Conservation (phyloP, 192 early-diverging fungal species). For the Coemansia sp. region DNA sequence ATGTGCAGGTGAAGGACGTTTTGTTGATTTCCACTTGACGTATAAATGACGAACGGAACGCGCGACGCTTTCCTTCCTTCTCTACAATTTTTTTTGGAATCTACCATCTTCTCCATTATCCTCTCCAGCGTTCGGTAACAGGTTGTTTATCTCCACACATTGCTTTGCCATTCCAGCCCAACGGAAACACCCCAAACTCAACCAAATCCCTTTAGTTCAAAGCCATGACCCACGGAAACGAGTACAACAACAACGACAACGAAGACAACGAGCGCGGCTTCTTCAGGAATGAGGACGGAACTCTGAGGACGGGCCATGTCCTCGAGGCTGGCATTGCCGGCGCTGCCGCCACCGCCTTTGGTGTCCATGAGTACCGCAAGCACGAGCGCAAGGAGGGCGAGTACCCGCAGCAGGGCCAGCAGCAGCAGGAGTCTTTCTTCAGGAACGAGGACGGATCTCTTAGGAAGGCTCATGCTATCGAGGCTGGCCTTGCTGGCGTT, state of each 20-base stretch:
- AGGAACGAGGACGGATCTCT: no score
- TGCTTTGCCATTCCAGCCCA: no score
- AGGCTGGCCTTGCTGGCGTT: slow-evolving; percentile 5
- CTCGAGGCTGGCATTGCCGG: not conserved
- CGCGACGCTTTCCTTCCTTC: no score
- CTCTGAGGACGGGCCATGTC: slow-evolving; percentile 11
- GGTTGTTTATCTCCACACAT: no score
- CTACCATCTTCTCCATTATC: slow-evolving; percentile 1
- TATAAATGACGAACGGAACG: not conserved
- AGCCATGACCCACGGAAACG: not conserved
- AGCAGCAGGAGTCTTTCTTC: slow-evolving; percentile 1
- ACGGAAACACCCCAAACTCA: not conserved
- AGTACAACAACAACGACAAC: not conserved
- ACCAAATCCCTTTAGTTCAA: not conserved
- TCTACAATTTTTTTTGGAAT: not conserved
- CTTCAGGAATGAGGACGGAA: slow-evolving; percentile 20
- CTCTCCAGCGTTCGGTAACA: not conserved
- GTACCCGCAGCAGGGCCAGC: slow-evolving; percentile 8
- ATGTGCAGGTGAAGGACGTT: not conserved
- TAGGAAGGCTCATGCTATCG: not conserved
- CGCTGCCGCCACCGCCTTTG: slow-evolving; percentile 14
- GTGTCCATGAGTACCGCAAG: slow-evolving; percentile 21
- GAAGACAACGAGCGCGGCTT: slow-evolving; percentile 7
- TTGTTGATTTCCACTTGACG: not conserved
- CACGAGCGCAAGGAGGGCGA: slow-evolving; percentile 12